Evolutionary conservation across 2,329 filamentous ascomycete genomes (phyloP).

Genomic region (Pseudogymnoascus sp.): DNA sequence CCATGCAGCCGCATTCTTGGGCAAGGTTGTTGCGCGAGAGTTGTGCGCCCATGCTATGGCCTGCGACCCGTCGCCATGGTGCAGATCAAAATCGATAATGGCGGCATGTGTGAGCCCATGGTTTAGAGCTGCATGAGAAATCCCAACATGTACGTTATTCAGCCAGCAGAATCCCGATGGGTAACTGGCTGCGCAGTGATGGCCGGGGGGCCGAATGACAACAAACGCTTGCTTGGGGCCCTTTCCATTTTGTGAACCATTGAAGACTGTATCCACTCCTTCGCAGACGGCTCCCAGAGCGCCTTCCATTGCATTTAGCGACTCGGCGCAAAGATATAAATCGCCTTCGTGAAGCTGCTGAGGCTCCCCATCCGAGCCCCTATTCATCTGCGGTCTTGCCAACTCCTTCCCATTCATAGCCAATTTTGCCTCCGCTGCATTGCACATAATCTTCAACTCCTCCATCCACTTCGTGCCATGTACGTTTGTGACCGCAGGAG

Average conservation of each 20-base stretch:
- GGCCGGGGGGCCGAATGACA: constrained; percentile 83
- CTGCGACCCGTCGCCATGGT: constrained; percentile 94
- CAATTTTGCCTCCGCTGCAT: constrained; percentile 68
- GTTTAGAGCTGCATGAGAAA: constrained; percentile 76
- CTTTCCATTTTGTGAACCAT: constrained; percentile 33
- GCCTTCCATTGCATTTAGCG: constrained; percentile 78
- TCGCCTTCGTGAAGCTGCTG: constrained; percentile 75
- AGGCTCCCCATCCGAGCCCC: constrained; percentile 36
- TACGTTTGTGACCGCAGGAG: constrained; percentile 76
- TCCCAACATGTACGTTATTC: constrained; percentile 96
- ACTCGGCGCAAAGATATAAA: constrained; percentile 82
- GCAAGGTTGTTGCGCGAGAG: constrained; percentile 50
- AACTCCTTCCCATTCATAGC: constrained; percentile 73
- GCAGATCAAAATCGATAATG: constrained; percentile 86
- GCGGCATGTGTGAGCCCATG: constrained; percentile 89
- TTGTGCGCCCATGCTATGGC: constrained; percentile 90
- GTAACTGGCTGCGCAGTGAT: constrained; percentile 83
- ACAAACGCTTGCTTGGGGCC: constrained; percentile 77
- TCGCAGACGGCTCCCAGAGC: constrained; percentile 90
- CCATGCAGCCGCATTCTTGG: constrained; percentile 65
- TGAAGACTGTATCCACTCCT: constrained; percentile 79
- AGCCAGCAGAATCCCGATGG: constrained; percentile 98
- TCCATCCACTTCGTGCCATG: constrained; percentile 92
- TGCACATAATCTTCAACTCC: constrained; percentile 78
- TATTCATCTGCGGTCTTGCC: constrained; percentile 55